Evolutionary conservation across 2,329 filamentous ascomycete genomes (phyloP).

Genomic region (Alternaria tenuissima): DNA sequence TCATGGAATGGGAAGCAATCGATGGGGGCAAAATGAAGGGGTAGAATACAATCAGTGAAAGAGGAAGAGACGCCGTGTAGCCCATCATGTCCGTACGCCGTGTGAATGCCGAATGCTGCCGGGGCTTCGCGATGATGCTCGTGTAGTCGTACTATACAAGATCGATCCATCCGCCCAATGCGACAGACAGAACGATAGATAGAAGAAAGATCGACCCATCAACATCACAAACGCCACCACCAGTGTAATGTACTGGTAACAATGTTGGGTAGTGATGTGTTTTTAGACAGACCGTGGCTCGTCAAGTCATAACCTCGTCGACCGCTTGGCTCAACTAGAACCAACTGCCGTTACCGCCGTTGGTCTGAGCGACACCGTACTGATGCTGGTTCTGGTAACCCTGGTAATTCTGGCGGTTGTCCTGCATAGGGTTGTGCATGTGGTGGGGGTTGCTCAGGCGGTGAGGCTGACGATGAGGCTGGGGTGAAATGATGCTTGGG

Average conservation of each 20-base stretch:
- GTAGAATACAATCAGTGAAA: slow-evolving; percentile 21
- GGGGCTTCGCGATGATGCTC: slow-evolving; percentile 46
- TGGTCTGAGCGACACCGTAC: slow-evolving; percentile 40
- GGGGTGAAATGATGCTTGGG: slow-evolving; percentile 46
- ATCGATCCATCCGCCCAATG: slow-evolving; percentile 34
- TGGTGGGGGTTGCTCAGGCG: slow-evolving; percentile 50
- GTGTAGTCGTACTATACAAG: slow-evolving; percentile 49
- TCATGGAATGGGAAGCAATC: slow-evolving; percentile 21
- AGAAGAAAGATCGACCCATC: slow-evolving; percentile 34
- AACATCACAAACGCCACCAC: slow-evolving; percentile 25
- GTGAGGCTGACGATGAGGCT: slow-evolving; percentile 45
- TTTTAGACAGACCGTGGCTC: slow-evolving; percentile 53
- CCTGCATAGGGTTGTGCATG: slow-evolving; percentile 48
- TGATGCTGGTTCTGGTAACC: slow-evolving; percentile 50
- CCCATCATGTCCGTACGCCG: slow-evolving; percentile 34
- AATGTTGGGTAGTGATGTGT: slow-evolving; percentile 32
- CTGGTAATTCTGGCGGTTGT: slow-evolving; percentile 49
- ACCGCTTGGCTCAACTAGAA: slow-evolving; percentile 17
- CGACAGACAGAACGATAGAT: slow-evolving; percentile 36
- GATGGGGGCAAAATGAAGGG: slow-evolving; percentile 11
- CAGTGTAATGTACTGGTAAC: slow-evolving; percentile 30
- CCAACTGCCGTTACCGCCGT: slow-evolving; percentile 14
- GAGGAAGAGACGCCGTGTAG: slow-evolving; percentile 19
- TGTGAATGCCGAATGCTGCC: slow-evolving; percentile 42
- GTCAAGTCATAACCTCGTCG: slow-evolving; percentile 61